Conservation (phyloP, 1,139 yeast species). For the Casaregolazyma lundiana region DNA sequence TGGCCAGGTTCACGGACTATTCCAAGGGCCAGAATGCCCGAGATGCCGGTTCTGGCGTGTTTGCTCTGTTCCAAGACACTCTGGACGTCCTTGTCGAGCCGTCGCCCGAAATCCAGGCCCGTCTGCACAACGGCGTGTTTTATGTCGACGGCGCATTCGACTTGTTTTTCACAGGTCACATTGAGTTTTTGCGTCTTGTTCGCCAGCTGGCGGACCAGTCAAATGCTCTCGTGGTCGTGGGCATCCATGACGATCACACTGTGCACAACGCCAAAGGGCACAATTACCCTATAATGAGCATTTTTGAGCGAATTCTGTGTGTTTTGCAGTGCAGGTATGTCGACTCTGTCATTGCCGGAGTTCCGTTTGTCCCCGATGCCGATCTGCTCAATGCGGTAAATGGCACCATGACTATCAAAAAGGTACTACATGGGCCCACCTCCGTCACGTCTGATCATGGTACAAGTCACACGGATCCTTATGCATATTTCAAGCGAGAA, state of each 20-base stretch:
- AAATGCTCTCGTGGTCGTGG: slow-evolving; percentile 55
- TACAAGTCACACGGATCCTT: slow-evolving; percentile 37
- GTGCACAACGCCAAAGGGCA: slow-evolving; percentile 58
- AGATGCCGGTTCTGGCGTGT: slow-evolving; percentile 59
- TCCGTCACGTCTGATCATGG: slow-evolving; percentile 29
- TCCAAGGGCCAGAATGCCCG: slow-evolving; percentile 67
- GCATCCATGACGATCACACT: slow-evolving; percentile 59
- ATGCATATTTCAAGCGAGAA: slow-evolving; percentile 33
- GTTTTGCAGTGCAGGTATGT: slow-evolving; percentile 83
- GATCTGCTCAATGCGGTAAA: slow-evolving; percentile 36
- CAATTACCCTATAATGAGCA: slow-evolving; percentile 80
- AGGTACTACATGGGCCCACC: slow-evolving; percentile 64
- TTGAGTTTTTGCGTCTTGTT: slow-evolving; percentile 56
- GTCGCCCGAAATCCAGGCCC: slow-evolving; percentile 19
- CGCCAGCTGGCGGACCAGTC: slow-evolving; percentile 29
- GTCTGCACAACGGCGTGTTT: slow-evolving; percentile 33
- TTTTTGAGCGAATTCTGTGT: slow-evolving; percentile 79
- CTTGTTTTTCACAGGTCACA: slow-evolving; percentile 90
- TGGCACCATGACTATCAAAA: slow-evolving; percentile 35
- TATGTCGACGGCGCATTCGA: slow-evolving; percentile 89
- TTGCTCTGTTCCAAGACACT: slow-evolving; percentile 22
- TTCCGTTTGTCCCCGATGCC: slow-evolving; percentile 52
- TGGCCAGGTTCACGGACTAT: slow-evolving; percentile 47
- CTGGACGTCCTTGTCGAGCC: slow-evolving; percentile 31
- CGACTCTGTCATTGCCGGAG: slow-evolving; percentile 68